These are phyloP conservation scores for Triglochin maritima DNA, from an alignment of 106 monocot species.

Conservation along the genomic window DNA sequence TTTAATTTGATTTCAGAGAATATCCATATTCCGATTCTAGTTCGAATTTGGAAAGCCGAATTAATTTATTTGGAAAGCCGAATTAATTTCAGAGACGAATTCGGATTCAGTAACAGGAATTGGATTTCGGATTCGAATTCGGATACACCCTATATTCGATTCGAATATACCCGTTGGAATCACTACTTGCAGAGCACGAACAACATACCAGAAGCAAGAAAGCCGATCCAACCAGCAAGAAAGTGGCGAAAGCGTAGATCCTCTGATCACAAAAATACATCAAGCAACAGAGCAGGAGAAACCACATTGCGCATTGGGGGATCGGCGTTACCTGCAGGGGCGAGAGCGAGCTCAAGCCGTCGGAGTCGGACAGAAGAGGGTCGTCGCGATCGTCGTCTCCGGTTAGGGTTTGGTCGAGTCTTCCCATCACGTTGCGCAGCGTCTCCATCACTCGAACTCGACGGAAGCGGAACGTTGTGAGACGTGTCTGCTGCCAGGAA, in stretches of 20 bases:
- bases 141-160: too few species aligned
- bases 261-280: constrained; percentile 38
- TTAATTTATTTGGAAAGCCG: too few species aligned
- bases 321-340: constrained; percentile 44
- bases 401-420: constrained; percentile 3
- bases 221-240: constrained; percentile 51
- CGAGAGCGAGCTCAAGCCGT: constrained; percentile 43
- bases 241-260: constrained; percentile 63
- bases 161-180: neutral
- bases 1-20: too few species aligned
- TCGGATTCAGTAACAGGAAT: neutral
- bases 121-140: neutral
- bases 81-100: too few species aligned
- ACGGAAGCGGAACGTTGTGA: too few species aligned
- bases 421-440: constrained; percentile 8
- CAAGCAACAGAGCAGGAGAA: neutral
- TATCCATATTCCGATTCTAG: too few species aligned
- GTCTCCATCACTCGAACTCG: neutral
- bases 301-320: neutral
- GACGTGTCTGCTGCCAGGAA: too few species aligned
- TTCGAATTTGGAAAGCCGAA: too few species aligned
- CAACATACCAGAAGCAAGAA: constrained; percentile 68
- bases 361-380: constrained; percentile 44
- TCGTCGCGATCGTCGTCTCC: constrained; percentile 6
- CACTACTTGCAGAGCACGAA: neutral